phyloP scores from a whole-genome alignment of 495 filamentous ascomycete species.

The Lasiosphaeris hirsuta region DNA sequence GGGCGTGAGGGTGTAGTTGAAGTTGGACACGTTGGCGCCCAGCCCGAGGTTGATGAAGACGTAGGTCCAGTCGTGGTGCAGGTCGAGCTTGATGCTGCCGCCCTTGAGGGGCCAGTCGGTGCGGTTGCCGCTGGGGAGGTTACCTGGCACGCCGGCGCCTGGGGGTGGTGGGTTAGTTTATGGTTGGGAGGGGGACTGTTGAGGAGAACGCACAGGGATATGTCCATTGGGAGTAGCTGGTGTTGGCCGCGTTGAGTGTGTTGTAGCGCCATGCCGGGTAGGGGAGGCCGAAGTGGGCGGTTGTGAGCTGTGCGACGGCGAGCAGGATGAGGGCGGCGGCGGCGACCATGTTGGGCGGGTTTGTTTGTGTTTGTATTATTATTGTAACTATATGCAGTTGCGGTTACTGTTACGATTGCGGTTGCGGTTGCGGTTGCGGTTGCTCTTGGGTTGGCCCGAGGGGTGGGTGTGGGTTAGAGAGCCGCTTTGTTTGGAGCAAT shows the following conservation, averaged over 20 bases:
- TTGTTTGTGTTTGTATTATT: neutral
- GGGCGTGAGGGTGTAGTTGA: conserved; percentile 57
- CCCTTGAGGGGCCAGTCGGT: conserved; percentile 60
- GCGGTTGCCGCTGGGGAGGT: conserved; percentile 44
- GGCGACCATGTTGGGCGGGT: conserved; percentile 30
- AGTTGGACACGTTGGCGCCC: conserved; percentile 50
- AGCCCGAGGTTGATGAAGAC: conserved; percentile 63
- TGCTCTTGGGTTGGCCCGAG: no score
- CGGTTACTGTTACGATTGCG: no score
- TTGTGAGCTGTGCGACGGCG: conserved; percentile 33
- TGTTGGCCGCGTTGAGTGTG: conserved; percentile 34
- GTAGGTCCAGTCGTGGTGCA: conserved; percentile 55
- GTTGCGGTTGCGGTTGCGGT: no score
- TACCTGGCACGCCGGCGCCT: conserved; percentile 56
- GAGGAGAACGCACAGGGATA: conserved; percentile 52
- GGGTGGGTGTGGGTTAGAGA: no score
- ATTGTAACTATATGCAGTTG: neutral
- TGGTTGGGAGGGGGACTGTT: conserved; percentile 4
- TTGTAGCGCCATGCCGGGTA: conserved; percentile 58
- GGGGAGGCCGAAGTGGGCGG: conserved; percentile 56
- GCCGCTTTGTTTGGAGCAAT: no score
- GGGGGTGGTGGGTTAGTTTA: conserved; percentile 11
- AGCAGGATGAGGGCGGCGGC: conserved; percentile 29
- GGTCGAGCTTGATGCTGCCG: conserved; percentile 51
- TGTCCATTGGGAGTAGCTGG: conserved; percentile 48